Percentiles rank a stretch among this genome's conserved stretches.
These are phyloP conservation scores for Wallacemonas sp. DNA, from an alignment of 208 protist species.

Conservation along the genomic window DNA sequence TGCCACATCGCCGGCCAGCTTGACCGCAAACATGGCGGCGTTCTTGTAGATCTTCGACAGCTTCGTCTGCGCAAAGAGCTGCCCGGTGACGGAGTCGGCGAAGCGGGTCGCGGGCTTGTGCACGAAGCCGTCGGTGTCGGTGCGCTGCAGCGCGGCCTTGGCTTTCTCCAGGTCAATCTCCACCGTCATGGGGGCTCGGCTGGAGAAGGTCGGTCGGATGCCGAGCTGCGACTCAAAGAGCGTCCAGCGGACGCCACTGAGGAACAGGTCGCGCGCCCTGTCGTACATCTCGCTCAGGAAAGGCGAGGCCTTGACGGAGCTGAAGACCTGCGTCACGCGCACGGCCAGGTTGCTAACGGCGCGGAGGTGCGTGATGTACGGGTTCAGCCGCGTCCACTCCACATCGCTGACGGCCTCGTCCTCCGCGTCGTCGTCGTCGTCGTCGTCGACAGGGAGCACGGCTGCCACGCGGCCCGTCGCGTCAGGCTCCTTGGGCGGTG, in stretches of 20 bases:
- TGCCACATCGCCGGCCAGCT: constrained; percentile 55
- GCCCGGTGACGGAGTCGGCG: constrained; percentile 41
- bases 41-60: constrained; percentile 66
- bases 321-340: constrained; percentile 60
- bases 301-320: constrained; percentile 60
- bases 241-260: constrained; percentile 75
- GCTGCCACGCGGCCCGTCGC: no score
- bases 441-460: neutral
- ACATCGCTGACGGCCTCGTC: constrained; percentile 17
- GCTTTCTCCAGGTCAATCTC: constrained; percentile 58
- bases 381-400: constrained; percentile 23
- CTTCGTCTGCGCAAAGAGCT: constrained; percentile 77
- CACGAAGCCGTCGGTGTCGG: constrained; percentile 26
- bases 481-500: no score
- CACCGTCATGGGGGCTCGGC: constrained; percentile 36
- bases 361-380: constrained; percentile 74
- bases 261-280: constrained; percentile 63
- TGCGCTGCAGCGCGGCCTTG: constrained; percentile 25
- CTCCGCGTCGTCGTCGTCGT: constrained; percentile 3
- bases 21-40: constrained; percentile 79
- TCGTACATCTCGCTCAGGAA: constrained; percentile 65
- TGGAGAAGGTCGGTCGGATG: constrained; percentile 42
- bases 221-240: constrained; percentile 75
- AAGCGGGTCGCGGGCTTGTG: constrained; percentile 20
- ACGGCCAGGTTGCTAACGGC: constrained; percentile 69